Percentiles rank a stretch among this genome's conserved stretches.
These are phyloP conservation scores for Puccinia sorghi DNA, from an alignment of 1,284 basidiomycete genomes.

Conservation along the genomic window DNA sequence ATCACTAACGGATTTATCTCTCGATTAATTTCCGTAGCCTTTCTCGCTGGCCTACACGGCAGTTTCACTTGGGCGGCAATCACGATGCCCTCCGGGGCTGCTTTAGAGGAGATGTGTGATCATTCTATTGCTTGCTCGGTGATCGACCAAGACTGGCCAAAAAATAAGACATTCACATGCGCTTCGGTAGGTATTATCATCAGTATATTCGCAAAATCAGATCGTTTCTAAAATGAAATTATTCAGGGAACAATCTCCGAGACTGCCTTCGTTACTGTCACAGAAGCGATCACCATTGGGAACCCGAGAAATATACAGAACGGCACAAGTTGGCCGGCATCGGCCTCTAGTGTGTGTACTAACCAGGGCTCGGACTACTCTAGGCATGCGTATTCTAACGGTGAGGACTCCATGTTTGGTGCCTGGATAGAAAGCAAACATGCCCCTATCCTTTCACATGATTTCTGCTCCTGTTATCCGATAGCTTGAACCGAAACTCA, in stretches of 20 bases:
- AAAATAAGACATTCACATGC: conserved; percentile 2
- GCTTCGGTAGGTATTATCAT: neutral
- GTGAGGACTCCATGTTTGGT: neutral
- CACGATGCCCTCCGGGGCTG: neutral
- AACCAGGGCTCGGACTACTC: neutral
- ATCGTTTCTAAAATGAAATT: neutral
- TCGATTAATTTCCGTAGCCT: neutral
- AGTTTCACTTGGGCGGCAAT: conserved; percentile 1
- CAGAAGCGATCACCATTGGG: neutral
- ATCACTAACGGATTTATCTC: neutral
- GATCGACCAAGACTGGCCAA: conserved; percentile 6
- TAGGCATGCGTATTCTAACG: conserved; percentile 2
- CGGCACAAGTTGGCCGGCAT: neutral
- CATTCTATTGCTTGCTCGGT: conserved; percentile 5
- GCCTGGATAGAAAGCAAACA: neutral
- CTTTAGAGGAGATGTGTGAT: conserved; percentile 6
- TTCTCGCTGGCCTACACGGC: neutral
- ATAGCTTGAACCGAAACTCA: neutral
- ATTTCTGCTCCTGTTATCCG: neutral
- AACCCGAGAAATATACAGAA: neutral
- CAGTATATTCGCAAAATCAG: neutral
- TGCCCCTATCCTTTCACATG: neutral
- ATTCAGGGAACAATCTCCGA: neutral
- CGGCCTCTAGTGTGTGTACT: neutral
- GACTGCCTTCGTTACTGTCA: conserved; percentile 5